Evolutionary conservation across 441 rosid genomes (phyloP), one percentile per base, ranked within the genome.

Genomic region (Hura crepitans): DNA sequence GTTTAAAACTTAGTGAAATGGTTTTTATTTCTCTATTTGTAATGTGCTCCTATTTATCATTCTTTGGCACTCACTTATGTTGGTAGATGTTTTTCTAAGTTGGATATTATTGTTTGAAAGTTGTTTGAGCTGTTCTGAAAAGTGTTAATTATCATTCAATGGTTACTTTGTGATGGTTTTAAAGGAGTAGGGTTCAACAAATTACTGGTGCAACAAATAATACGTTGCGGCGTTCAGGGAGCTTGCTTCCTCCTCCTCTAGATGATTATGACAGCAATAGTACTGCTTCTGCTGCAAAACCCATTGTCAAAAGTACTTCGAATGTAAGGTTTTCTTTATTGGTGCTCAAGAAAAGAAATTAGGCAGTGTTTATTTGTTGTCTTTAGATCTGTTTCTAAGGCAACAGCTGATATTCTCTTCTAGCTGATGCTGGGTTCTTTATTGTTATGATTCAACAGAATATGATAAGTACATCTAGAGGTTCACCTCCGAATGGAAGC

Each of bases 401-500:
- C 11, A n/a, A 49, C 23, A n/a, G 39, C 13, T 47, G 30, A 13
- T 35, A 37, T n/a, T 35, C 17, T 65, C 33, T 66, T 45, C n/a
- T 28, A 0, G 5, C 74, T 62, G 73, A 30, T 39, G 2, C 18
- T 30, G 51, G 31, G 31, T 30, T 68, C 55, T 51, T 55, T 50
- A 37, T 39, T 42, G 8, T 67, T 6, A 71, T 67, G 69, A 5
- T 75, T 30, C 69, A 55, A 72, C 88, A 95, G 94, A 84, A 43
- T 81, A 62, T 81, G 23, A 59, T 73, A 30, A 79, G 75, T 55
- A 76, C 65, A 67, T 74, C 81, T 70, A 91, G 78, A 81, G 81
- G 80, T 76, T 87, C 97, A 68, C 92, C 94, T 37, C 93, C 97
- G 65, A 88, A 85, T 82, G 97, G 92, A 77, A 85, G 80, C 74